These are phyloP conservation scores for Sporisorium iseilematis-ciliati DNA, from an alignment of 1,284 basidiomycete genomes.

Conservation along the genomic window DNA sequence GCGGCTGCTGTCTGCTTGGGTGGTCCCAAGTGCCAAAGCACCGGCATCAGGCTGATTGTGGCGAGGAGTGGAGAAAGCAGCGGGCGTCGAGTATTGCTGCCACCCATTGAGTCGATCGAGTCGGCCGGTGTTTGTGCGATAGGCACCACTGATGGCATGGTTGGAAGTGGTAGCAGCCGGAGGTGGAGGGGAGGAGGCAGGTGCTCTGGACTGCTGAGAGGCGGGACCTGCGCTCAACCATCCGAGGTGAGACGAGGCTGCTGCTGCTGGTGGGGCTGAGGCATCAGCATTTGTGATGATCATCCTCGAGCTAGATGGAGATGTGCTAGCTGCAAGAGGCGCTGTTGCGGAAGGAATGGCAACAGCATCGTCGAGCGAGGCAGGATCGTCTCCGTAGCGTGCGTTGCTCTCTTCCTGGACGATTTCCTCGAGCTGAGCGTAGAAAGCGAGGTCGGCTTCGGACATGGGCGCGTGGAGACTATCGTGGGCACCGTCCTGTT, in stretches of 20 bases:
- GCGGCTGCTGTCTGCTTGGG: not conserved
- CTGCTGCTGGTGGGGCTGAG: conserved; percentile 4
- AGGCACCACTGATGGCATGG: conserved; percentile 32
- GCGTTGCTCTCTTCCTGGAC: conserved; percentile 54
- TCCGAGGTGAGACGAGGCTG: conserved; percentile 34
- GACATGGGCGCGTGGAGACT: conserved; percentile 48
- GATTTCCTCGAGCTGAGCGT: conserved; percentile 59
- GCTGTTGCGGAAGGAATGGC: not conserved
- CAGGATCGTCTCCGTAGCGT: conserved; percentile 45
- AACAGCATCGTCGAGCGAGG: conserved; percentile 9
- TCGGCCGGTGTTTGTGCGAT: conserved; percentile 28
- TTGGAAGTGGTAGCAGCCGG: conserved; percentile 4
- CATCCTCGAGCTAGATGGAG: conserved; percentile 8
- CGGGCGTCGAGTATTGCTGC: conserved; percentile 23
- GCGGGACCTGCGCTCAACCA: conserved; percentile 48
- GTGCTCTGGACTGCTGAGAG: conserved; percentile 7
- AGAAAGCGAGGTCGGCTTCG: conserved; percentile 54
- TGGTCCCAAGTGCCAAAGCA: not conserved
- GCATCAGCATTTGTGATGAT: conserved; percentile 12
- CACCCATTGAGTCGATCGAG: conserved; percentile 50
- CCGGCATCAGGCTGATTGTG: not conserved
- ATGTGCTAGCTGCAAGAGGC: conserved; percentile 1
- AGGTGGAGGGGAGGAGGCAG: conserved; percentile 6
- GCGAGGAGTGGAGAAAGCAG: conserved; percentile 23
- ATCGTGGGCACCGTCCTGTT: conserved; percentile 44